Conservation (phyloP, 306 rosid species). For the Sindora glabra region DNA sequence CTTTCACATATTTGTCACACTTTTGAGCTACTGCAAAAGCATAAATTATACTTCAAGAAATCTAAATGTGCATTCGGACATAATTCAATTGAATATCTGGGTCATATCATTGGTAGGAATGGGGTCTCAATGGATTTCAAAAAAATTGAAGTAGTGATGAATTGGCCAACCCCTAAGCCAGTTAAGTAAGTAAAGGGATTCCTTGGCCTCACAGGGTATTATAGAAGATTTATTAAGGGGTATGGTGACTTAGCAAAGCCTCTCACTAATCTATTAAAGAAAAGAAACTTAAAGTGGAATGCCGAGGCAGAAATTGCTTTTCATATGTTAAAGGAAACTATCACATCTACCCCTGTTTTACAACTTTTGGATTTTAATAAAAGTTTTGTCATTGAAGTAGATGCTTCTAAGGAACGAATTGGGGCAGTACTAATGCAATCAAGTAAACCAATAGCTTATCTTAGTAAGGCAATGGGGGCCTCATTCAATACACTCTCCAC, state of each 20-base stretch:
- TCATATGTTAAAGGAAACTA: background rate
- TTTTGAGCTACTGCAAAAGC: background rate
- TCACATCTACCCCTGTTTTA: background rate
- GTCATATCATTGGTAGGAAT: background rate
- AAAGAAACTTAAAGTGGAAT: background rate
- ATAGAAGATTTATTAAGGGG: no score
- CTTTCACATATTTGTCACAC: no score
- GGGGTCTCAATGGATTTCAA: background rate
- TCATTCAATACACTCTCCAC: background rate
- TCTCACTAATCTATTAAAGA: no score
- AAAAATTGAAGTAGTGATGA: no score
- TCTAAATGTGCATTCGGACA: background rate
- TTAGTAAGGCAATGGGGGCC: background rate
- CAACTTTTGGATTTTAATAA: background rate
- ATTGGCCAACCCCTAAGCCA: no score
- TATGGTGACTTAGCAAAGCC: no score
- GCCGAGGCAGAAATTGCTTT: background rate
- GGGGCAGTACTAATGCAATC: no score
- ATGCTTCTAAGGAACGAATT: no score
- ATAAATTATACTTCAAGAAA: background rate
- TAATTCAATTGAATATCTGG: background rate
- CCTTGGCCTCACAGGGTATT: no score
- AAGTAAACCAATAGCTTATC: background rate
- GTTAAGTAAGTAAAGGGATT: no score
- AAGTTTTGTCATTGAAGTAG: no score